Conservation (phyloP, 352 stramenopile species). For the Phytophthora pisi region DNA sequence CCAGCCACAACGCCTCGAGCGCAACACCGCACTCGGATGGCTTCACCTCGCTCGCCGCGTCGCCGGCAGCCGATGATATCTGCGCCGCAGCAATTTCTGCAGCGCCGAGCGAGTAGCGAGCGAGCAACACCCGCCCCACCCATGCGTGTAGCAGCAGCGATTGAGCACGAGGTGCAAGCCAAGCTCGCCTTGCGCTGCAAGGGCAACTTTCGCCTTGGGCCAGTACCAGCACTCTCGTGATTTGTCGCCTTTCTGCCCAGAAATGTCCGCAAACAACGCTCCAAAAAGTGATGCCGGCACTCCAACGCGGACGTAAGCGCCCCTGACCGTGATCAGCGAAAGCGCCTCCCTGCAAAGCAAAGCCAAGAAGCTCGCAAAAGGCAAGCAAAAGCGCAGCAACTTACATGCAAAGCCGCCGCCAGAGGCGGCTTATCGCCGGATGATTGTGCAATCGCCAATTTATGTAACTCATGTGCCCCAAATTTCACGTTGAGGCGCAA, state of each 20-base stretch:
- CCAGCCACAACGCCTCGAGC: conserved; percentile 22
- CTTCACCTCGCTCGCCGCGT: conserved; percentile 2
- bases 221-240: no score
- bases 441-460: background rate
- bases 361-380: no score
- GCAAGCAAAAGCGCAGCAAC: no score
- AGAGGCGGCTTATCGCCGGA: background rate
- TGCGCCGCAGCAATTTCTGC: background rate
- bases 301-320: background rate
- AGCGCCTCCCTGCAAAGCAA: background rate
- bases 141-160: no score
- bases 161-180: no score
- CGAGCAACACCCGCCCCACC: no score
- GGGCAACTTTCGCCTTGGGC: no score
- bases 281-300: background rate
- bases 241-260: no score
- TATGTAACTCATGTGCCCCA: background rate
- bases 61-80: conserved; percentile 14
- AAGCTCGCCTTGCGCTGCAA: no score
- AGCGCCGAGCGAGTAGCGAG: no score
- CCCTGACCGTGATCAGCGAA: background rate
- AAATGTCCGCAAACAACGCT: background rate
- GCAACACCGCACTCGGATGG: conserved; percentile 17
- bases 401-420: no score
- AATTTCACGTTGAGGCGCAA: background rate